Conservation (phyloP, 2,329 filamentous ascomycete genomes). For the Alternaria burnsii region DNA sequence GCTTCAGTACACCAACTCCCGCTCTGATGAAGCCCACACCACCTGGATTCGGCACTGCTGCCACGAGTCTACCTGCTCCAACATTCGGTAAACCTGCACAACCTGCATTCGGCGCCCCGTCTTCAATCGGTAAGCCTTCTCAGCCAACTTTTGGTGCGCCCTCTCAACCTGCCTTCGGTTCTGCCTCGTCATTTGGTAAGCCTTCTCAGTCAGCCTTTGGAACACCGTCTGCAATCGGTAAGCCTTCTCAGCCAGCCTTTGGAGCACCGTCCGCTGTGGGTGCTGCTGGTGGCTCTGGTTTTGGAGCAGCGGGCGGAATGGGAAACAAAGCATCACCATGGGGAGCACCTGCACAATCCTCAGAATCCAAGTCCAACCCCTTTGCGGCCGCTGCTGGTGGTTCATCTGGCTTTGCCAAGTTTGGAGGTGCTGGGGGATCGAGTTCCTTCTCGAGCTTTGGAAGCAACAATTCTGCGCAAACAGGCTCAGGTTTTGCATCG, state of each 20-base stretch:
- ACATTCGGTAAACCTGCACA: constrained; percentile 26
- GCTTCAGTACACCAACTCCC: constrained; percentile 16
- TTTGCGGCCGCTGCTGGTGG: constrained; percentile 41
- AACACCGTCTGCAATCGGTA: constrained; percentile 22
- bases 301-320: constrained; percentile 34
- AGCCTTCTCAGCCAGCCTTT: constrained; percentile 29
- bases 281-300: constrained; percentile 36
- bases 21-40: constrained; percentile 21
- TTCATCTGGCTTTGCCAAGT: constrained; percentile 45
- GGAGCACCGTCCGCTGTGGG: constrained; percentile 26
- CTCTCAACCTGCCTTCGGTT: constrained; percentile 26
- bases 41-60: constrained; percentile 23
- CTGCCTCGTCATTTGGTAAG: constrained; percentile 21
- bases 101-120: constrained; percentile 31
- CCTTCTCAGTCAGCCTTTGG: constrained; percentile 22
- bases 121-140: constrained; percentile 21
- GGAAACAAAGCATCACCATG: constrained; percentile 32
- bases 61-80: constrained; percentile 27
- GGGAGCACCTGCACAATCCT: constrained; percentile 32
- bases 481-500: constrained; percentile 38
- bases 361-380: constrained; percentile 40
- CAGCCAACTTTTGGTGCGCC: constrained; percentile 19
- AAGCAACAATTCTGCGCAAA: constrained; percentile 9
- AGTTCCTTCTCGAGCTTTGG: constrained; percentile 29
- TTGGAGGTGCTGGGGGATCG: constrained; percentile 30